Base-by-base conservation (phyloP, 2,329 filamentous ascomycete species). In the Stachybotrys elegans region DNA sequence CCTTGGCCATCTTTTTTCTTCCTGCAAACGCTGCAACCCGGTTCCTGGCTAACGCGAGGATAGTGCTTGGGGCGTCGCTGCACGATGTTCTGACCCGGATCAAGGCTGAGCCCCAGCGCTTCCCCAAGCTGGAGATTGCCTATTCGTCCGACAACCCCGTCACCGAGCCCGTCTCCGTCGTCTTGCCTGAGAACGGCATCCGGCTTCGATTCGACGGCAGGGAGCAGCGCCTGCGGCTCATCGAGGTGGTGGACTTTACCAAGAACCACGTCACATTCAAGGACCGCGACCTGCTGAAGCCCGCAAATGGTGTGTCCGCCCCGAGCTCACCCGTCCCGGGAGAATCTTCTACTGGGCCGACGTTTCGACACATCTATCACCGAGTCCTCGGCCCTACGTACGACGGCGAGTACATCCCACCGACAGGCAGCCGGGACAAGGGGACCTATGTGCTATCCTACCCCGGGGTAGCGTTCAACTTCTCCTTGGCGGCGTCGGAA, bases 391-490 rank as follows among this genome's bases (percentile, higher is more conserved):
- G 93, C 0, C 91, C 91, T 16, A 94, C 92, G 0, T 97, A 95
- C 61, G 87, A 87, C 2, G 93, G 93, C 50, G 93, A 98, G 70
- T 98, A 92, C 58, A 76, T 95, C 29, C 77, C 84, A 8, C 81
- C 88, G 1, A 58, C 70, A 2, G 72, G 70, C 4, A 67, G 73
- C 27, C 69, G 72, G 34, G 72, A 74, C 11, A 71, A 73, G 14
- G 91, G 91, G 14, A 86, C 81, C 19, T 98, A 97, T 59, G 83
- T 95, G 25, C 72, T 98, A 25, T 97, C 92, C 2, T 98, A 96
- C 66, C 91, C 92, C 1, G 93, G 93, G 1, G 83, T 98, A 22
- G 89, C 92, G 1, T 96, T 97, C 61, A 91, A 86, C 29, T 98
- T 98, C 52, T 83, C 88, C 1, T 72, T 97, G 22, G 76, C 83